Conservation (phyloP, 1,139 yeast species). For the Groenewaldozyma sp. region DNA sequence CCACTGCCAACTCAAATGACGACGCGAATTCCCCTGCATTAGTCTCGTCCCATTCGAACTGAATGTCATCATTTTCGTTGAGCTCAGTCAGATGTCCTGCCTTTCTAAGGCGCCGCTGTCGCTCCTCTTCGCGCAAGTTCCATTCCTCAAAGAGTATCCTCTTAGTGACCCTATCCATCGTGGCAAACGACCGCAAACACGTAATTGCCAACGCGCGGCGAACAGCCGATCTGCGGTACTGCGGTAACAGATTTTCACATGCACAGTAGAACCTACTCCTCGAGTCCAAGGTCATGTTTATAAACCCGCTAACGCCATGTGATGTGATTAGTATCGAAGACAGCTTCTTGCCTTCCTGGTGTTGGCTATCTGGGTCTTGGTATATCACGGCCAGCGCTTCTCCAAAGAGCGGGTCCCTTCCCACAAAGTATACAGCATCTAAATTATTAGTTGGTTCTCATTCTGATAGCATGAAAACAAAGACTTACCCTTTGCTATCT, state of each 20-base stretch:
- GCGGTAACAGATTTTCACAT: conserved; percentile 52
- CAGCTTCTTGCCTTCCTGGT: conserved; percentile 28
- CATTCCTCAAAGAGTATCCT: conserved; percentile 13
- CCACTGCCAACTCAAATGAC: conserved; percentile 43
- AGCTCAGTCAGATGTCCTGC: conserved; percentile 68
- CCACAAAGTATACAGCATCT: conserved; percentile 32
- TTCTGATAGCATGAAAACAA: background rate
- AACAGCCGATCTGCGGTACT: conserved; percentile 47
- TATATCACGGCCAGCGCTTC: conserved; percentile 27
- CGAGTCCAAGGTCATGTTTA: conserved; percentile 49
- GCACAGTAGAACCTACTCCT: conserved; percentile 72
- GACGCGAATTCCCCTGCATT: conserved; percentile 70
- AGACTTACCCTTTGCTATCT: conserved; percentile 16
- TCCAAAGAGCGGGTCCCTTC: conserved; percentile 30
- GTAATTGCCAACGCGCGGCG: conserved; percentile 73
- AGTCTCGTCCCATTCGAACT: conserved; percentile 53
- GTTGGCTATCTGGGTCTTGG: conserved; percentile 8
- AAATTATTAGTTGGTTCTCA: conserved; percentile 5
- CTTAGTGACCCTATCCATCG: conserved; percentile 32
- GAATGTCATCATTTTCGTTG: conserved; percentile 35
- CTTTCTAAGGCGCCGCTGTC: conserved; percentile 10
- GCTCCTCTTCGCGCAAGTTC: conserved; percentile 7
- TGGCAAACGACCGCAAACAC: conserved; percentile 56
- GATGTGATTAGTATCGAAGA: conserved; percentile 57
- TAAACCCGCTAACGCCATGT: conserved; percentile 58